Base-by-base conservation (phyloP, 148 eudicot genomes). In the Silene conica region DNA sequence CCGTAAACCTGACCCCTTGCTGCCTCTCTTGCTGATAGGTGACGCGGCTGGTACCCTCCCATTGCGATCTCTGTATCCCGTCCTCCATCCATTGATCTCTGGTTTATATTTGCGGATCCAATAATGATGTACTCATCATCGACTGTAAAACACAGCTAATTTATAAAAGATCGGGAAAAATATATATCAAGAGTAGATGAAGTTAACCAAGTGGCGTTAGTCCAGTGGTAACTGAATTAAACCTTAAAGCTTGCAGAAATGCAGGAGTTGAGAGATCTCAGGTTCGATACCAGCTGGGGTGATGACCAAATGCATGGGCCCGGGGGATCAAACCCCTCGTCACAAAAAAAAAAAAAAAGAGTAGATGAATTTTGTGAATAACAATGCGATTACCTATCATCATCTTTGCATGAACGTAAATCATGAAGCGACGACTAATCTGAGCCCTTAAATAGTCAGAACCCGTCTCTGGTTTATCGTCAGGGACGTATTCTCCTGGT, bases 341-440 rank as follows among this genome's bases (percentile, higher is more conserved):
- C n/a, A n/a, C n/a, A 26, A 26, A 26, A 26, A 26, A 26, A 26
- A 26, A 26, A 26, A 26, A 26, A 26, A 26, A 26, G 2, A 26
- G 2, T 2, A 26, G 28, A 26, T 1, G 2, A 26, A 26, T 26
- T n/a, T n/a, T n/a, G n/a, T n/a, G n/a, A n/a, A 26, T 26, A 26
- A 26, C 28, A 26, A 26, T 26, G 28, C 21, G 62, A 62, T 18
- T 80, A 92, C 97, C 97, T 61, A 92, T 92, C 97, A 92, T 90
- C 91, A 86, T 92, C 82, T 92, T 92, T 0, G 97, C 80, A 73
- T 92, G 97, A 78, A 92, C 97, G 76, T 92, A 90, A 59, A 92
- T 90, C 96, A 92, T 92, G 86, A 92, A 92, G n/a, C 97, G 88
- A 14, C 97, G 76, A 3, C 87, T 73, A 45, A 75, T 72, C 66